Percentiles rank a stretch among this genome's conserved stretches.
These are phyloP conservation scores for Anisodus acutangulus DNA, from an alignment of 257 asterid genomes.

Conservation along the genomic window DNA sequence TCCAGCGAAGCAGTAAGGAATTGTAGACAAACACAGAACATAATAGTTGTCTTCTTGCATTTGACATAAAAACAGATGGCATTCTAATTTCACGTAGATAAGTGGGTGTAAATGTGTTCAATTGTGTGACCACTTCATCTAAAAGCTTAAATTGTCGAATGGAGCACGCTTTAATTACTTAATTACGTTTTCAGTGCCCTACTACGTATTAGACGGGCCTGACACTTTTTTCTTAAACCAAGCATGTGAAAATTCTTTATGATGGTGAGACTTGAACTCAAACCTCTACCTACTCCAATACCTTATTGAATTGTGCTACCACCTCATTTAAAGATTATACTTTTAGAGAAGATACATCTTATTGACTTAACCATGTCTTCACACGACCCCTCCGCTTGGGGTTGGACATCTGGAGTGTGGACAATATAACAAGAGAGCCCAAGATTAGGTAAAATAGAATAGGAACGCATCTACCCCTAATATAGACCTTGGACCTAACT, in stretches of 20 bases:
- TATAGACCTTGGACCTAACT: not conserved
- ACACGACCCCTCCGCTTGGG: not conserved
- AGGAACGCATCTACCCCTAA: not conserved
- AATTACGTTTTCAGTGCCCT: not conserved
- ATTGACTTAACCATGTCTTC: not conserved
- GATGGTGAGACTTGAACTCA: slow-evolving; percentile 5
- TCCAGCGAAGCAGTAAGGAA: not conserved
- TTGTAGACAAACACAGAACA: not conserved
- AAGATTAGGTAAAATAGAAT: not conserved
- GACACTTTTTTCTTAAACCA: not conserved
- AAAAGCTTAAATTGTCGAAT: not conserved
- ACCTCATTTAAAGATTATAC: not conserved
- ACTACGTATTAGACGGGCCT: not conserved
- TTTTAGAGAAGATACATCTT: not conserved
- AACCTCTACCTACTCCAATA: not conserved
- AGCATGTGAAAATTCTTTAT: not conserved
- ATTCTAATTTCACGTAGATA: not conserved
- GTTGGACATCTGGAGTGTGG: not conserved
- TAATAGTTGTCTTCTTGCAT: not conserved
- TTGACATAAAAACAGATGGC: not conserved
- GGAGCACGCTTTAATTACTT: not conserved
- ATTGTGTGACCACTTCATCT: not conserved
- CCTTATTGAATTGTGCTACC: not conserved
- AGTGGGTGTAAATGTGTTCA: slow-evolving; percentile 2
- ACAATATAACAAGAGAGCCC: not conserved